Conservation (phyloP, 2,329 filamentous ascomycete genomes). For the Colletotrichum kahawae region DNA sequence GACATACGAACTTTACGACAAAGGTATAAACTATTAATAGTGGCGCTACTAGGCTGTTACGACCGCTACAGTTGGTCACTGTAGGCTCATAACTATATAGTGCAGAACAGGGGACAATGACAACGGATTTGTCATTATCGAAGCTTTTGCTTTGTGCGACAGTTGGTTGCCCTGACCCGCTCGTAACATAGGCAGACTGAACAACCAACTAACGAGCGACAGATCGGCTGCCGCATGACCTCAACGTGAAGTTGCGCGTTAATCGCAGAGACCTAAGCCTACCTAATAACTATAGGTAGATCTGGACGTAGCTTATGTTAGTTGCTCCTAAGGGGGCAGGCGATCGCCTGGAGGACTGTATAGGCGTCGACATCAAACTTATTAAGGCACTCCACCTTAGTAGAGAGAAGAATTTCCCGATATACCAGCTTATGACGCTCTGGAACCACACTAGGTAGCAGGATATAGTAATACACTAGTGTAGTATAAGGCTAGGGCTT, state of each 20-base stretch:
- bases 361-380: background rate
- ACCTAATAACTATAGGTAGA: slow-evolving; percentile 19
- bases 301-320: slow-evolving; percentile 1
- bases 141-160: too few species aligned
- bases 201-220: background rate
- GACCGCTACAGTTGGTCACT: too few species aligned
- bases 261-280: slow-evolving; percentile 13
- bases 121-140: too few species aligned
- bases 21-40: background rate
- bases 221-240: background rate
- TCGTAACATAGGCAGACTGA: too few species aligned
- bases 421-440: background rate
- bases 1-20: slow-evolving; percentile 20
- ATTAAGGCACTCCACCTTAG: background rate
- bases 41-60: background rate
- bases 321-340: background rate
- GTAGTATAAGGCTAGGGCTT: background rate
- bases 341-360: background rate
- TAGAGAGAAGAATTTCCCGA: background rate
- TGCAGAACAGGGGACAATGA: too few species aligned
- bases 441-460: background rate
- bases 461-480: background rate
- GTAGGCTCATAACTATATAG: too few species aligned
- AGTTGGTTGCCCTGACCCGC: too few species aligned
- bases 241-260: slow-evolving; percentile 17